These are phyloP conservation scores for Gautieria morchelliformis DNA, from an alignment of 768 basidiomycete genomes.

Conservation along the genomic window DNA sequence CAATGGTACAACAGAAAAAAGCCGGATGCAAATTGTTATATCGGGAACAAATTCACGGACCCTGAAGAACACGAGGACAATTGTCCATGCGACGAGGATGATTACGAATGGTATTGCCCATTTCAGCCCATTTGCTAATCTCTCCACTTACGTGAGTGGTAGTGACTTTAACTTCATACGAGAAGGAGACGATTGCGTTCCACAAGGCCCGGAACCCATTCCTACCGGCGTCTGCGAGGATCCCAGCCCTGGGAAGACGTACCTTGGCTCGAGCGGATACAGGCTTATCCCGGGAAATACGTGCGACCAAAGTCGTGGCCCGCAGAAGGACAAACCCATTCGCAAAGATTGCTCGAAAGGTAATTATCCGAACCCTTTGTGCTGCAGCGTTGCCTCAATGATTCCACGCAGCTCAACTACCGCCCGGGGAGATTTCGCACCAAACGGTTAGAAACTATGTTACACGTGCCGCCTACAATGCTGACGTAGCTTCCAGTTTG, in stretches of 20 bases:
- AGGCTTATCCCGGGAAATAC: conserved; percentile 89
- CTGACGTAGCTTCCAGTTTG: conserved; percentile 33
- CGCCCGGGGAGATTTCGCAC: conserved; percentile 69
- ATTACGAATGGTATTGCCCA: conserved; percentile 81
- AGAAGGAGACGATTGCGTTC: conserved; percentile 64
- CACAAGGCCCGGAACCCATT: conserved; percentile 82
- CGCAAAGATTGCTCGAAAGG: conserved; percentile 74
- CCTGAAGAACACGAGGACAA: conserved; percentile 75
- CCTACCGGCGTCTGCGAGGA: conserved; percentile 60
- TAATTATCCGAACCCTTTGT: conserved; percentile 17
- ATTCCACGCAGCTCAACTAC: conserved; percentile 55
- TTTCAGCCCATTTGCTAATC: not conserved
- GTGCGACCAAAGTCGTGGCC: conserved; percentile 51
- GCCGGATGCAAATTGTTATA: conserved; percentile 73
- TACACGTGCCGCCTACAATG: not conserved
- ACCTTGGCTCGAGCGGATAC: conserved; percentile 86
- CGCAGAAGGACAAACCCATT: conserved; percentile 57
- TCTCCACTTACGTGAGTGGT: not conserved
- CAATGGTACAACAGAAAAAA: conserved; percentile 94
- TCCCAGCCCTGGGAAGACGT: conserved; percentile 45
- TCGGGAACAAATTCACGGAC: conserved; percentile 83
- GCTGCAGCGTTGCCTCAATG: not conserved
- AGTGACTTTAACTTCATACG: conserved; percentile 89
- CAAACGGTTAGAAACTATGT: conserved; percentile 45
- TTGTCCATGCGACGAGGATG: conserved; percentile 76